These are phyloP conservation scores for Secale cereale DNA, from an alignment of 176 grass and related monocot genomes.

Conservation along the genomic window DNA sequence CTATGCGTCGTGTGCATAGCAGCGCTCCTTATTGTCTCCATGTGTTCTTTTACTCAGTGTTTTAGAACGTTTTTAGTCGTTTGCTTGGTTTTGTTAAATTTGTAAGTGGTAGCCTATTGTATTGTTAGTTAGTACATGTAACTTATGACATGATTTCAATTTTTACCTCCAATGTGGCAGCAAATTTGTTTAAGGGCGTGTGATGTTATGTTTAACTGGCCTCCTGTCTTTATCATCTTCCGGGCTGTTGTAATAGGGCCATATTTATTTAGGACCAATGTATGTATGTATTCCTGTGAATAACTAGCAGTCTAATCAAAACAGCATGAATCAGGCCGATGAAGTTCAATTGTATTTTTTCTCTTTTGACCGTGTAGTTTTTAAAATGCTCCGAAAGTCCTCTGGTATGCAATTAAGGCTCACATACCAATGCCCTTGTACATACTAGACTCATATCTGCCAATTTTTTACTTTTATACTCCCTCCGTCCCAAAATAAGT, in stretches of 20 bases:
- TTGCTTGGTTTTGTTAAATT: background rate
- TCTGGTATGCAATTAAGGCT: background rate
- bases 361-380: background rate
- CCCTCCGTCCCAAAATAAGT: no score
- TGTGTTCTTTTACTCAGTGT: no score
- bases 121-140: background rate
- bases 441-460: background rate
- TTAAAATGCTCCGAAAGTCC: background rate
- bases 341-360: background rate
- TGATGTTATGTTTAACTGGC: background rate
- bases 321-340: background rate
- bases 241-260: background rate
- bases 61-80: background rate
- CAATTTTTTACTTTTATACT: background rate
- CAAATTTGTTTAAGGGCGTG: background rate
- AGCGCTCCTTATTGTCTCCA: no score
- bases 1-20: no score
- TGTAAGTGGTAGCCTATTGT: background rate
- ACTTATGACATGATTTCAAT: background rate
- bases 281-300: background rate
- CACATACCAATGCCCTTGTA: background rate
- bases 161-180: background rate
- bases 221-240: background rate
- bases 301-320: conserved; percentile 3
- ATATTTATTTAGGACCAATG: background rate